Base-by-base conservation (phyloP, 176 grass and related monocot genomes). In the Chrysopogon serrulatus region DNA sequence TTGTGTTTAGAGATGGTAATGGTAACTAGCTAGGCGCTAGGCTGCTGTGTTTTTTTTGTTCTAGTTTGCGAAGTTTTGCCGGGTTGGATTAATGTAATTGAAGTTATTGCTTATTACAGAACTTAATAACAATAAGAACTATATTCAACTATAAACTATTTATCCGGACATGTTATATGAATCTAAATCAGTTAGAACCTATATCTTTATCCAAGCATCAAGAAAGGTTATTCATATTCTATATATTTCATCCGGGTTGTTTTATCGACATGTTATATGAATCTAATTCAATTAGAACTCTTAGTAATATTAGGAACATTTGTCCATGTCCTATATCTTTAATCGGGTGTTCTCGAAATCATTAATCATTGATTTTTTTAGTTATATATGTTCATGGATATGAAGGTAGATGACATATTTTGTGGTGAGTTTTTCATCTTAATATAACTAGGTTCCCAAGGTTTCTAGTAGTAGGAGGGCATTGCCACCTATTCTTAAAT, bases 41-140 rank as follows among this genome's bases (percentile, higher is more conserved):
- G 84, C 2, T 83, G 59, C n/a, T 75, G 63, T 33, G 6, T 77
- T 34, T 17, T n/a, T 31, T 0, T 45, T 1, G 0, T 31, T 31
- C 3, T 86, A 89, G 82, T 83, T 57, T 63, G 30, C 44, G 48
- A 30, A 80, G 36, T 75, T 77, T 39, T 39, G 68, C 23, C n/a
- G 3, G n/a, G 33, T 44, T 71, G 78, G 57, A 65, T 16, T n/a
- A 59, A 71, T 16, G 13, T 84, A 28, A n/a, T 5, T n/a, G n/a
- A 62, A 79, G 44, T 79, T 60, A 53, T 36, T 84, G 69, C 21
- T 84, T 90, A 8, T n/a, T 74, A 74, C 10, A 74, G 57, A 82
- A 59, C n/a, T 73, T 72, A 16, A 13, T 31, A 32, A 3, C 23
- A 73, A 53, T 73, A 66, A 47, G 59, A 32, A 36, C 17, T 91